Conservation (phyloP, 108 stramenopile species). For the Nannochloropsis oceanica region DNA sequence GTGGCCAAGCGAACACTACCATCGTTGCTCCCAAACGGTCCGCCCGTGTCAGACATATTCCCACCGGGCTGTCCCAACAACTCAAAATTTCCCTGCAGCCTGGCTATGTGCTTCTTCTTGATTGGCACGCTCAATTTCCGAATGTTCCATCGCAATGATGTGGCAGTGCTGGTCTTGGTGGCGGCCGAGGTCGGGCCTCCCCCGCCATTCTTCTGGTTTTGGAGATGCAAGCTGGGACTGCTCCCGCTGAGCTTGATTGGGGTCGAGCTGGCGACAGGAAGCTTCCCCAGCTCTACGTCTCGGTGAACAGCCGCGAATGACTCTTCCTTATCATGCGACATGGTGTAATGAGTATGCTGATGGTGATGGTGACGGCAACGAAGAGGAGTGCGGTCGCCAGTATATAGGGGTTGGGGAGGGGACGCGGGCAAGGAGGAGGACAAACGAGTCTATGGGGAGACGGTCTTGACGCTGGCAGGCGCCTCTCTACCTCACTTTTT, state of each 20-base stretch:
- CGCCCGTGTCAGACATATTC: neutral
- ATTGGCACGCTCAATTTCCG: neutral
- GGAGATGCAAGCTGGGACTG: neutral
- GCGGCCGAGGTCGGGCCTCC: neutral
- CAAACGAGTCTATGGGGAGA: too few relatives aligned
- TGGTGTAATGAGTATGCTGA: too few relatives aligned
- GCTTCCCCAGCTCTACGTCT: neutral
- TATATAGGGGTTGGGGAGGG: too few relatives aligned
- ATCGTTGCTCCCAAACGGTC: neutral
- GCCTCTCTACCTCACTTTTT: too few relatives aligned
- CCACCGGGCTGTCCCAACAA: neutral
- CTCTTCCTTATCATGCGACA: too few relatives aligned
- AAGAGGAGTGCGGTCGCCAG: too few relatives aligned
- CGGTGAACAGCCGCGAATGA: too few relatives aligned
- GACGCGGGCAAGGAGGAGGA: too few relatives aligned
- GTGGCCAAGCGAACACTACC: neutral
- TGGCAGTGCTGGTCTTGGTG: neutral
- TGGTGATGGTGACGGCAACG: too few relatives aligned
- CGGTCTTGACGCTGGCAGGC: too few relatives aligned
- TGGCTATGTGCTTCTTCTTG: neutral
- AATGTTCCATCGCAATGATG: neutral
- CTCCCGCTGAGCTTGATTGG: neutral
- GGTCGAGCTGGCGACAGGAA: neutral
- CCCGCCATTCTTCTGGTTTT: neutral
- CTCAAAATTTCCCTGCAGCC: neutral